Base-by-base conservation (phyloP, 1,284 basidiomycete species). In the Ganoderma lingzhi region DNA sequence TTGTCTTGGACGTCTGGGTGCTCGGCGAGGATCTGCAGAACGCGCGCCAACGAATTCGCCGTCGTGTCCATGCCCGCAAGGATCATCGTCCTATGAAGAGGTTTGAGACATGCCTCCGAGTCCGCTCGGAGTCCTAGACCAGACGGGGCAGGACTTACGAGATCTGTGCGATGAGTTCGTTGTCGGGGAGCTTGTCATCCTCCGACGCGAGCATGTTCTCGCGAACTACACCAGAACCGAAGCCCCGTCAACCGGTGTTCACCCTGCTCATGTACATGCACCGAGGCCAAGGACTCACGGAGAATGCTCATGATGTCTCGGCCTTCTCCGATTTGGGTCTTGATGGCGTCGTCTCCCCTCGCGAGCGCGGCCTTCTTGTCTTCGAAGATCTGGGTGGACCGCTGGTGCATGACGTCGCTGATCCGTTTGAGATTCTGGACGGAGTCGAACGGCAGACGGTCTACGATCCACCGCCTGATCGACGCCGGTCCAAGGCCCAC, bases 281-380 rank as follows among this genome's bases (percentile, higher is more conserved):
- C 1, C 6, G 12, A 41, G 12, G 10, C 35, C 35, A 15, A 80
- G 45, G 45, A 72, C 78, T 67, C 64, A 80, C 80, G 69, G 1
- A 81, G 72, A 39, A 79, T 74, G 63, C 79, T 80, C 75, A 80
- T 74, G 48, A 81, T 78, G 62, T 81, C 80, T 41, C 75, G 73
- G 10, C 78, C 80, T 65, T 75, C 74, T 28, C 76, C 77, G 30
- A 76, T 72, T 48, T 74, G 73, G 17, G 72, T 73, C 65, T 71
- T 71, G 5, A 77, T 60, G 28, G 71, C 70, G 15, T 76, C 70
- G 64, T 78, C 74, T 30, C 73, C 76, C 23, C 70, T 62, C 61
- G 66, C 71, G 6, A 76, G 60, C 15, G 71, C 74, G n/a, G 62
- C 70, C 67, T 73, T 76, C 73, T 78, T 80, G 48, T 64, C 62